A percentile compares a stretch with the other conserved stretches of the same genome.
Conservation (phyloP, 2,329 filamentous ascomycete species). For the Pseudogymnoascus sp. region DNA sequence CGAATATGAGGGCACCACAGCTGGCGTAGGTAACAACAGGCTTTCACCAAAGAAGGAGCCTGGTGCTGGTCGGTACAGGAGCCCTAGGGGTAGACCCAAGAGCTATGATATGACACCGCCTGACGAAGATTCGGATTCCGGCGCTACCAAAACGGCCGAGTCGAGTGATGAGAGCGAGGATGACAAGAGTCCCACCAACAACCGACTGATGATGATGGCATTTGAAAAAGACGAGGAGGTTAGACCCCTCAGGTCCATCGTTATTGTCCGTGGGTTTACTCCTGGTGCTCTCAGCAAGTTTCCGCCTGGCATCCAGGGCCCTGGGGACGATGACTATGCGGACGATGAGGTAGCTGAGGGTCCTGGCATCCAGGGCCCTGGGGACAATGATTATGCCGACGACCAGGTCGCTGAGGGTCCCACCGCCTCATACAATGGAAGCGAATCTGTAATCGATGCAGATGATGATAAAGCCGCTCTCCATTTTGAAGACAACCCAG, state of each 20-base stretch:
- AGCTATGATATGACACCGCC: not conserved
- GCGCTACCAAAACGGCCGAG: not conserved
- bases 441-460: too few species aligned
- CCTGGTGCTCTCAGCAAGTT: not conserved
- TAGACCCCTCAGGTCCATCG: not conserved
- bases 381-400: not conserved
- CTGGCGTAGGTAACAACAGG: not conserved
- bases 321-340: not conserved
- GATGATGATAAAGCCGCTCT: too few species aligned
- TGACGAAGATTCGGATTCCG: not conserved
- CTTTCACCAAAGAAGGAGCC: not conserved
- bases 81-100: not conserved
- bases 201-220: not conserved
- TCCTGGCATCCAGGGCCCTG: not conserved
- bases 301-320: not conserved
- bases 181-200: not conserved
- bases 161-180: not conserved
- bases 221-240: slow-evolving; percentile 3
- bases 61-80: not conserved
- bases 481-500: not conserved
- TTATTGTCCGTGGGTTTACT: not conserved
- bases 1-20: not conserved
- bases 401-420: not conserved
- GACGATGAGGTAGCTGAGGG: not conserved
- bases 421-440: not conserved